These are phyloP conservation scores for Chaetomium tenue DNA, from an alignment of 495 filamentous ascomycete species.

Conservation along the genomic window DNA sequence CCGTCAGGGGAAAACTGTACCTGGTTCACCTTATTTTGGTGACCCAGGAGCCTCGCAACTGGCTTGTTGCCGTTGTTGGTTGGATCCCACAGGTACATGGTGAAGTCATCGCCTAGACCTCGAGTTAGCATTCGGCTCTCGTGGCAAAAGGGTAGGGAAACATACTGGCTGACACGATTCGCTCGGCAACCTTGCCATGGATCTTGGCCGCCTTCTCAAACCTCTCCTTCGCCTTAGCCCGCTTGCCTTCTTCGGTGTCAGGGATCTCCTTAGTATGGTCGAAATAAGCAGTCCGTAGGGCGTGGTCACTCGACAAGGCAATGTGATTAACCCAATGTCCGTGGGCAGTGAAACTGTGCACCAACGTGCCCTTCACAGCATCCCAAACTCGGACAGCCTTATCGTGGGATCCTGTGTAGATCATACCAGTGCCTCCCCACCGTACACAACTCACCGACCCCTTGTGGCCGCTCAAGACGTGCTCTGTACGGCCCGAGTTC, in stretches of 20 bases:
- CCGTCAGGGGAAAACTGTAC: slow-evolving; percentile 92
- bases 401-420: slow-evolving; percentile 70
- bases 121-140: slow-evolving; percentile 6
- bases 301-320: slow-evolving; percentile 88
- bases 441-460: slow-evolving; percentile 83
- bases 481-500: slow-evolving; percentile 71
- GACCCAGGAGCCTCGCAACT: slow-evolving; percentile 80
- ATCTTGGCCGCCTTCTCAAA: slow-evolving; percentile 85
- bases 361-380: slow-evolving; percentile 69
- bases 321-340: slow-evolving; percentile 97
- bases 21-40: slow-evolving; percentile 96
- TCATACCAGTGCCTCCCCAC: slow-evolving; percentile 86
- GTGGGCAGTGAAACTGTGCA: slow-evolving; percentile 76
- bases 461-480: slow-evolving; percentile 84
- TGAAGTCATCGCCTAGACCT: slow-evolving; percentile 76
- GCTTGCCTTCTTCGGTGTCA: slow-evolving; percentile 63
- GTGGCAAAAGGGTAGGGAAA: background rate
- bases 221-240: slow-evolving; percentile 73
- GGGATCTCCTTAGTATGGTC: slow-evolving; percentile 74
- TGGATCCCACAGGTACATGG: slow-evolving; percentile 95
- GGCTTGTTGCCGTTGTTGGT: slow-evolving; percentile 71
- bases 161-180: slow-evolving; percentile 71
- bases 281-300: slow-evolving; percentile 81
- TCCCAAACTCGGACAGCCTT: slow-evolving; percentile 93
- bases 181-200: slow-evolving; percentile 74